Percentiles rank a stretch among this genome's conserved stretches.
Conservation (phyloP, 2,329 filamentous ascomycete genomes). For the Metarhizium guizhouense region DNA sequence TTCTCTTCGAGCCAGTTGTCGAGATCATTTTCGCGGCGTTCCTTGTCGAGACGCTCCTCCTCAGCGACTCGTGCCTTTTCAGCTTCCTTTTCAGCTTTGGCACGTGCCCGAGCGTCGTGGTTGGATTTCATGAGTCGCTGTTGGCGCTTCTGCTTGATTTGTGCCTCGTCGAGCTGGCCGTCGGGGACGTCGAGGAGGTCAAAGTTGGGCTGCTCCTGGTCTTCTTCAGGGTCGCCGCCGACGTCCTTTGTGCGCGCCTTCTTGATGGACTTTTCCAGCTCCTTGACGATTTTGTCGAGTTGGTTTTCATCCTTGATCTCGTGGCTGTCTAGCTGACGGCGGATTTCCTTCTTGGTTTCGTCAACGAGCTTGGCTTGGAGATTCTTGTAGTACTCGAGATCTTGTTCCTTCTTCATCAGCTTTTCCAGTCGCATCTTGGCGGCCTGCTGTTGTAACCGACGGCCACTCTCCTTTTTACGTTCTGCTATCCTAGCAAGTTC, state of each 20-base stretch:
- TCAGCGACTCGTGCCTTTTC: slow-evolving; percentile 80
- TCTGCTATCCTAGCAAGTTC: slow-evolving; percentile 86
- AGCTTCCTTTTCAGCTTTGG: slow-evolving; percentile 90
- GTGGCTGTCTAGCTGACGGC: slow-evolving; percentile 76
- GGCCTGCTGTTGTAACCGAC: slow-evolving; percentile 87
- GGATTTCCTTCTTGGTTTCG: slow-evolving; percentile 84
- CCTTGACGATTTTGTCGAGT: slow-evolving; percentile 75
- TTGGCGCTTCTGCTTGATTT: slow-evolving; percentile 83
- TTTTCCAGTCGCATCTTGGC: slow-evolving; percentile 96
- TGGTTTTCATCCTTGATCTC: slow-evolving; percentile 87
- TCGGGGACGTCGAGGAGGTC: slow-evolving; percentile 83
- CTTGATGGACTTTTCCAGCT: slow-evolving; percentile 83
- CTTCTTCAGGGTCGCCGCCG: slow-evolving; percentile 70
- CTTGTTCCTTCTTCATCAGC: slow-evolving; percentile 89
- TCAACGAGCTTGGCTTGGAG: slow-evolving; percentile 64
- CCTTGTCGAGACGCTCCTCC: slow-evolving; percentile 73
- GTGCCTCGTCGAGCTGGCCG: slow-evolving; percentile 85
- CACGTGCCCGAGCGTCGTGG: slow-evolving; percentile 83
- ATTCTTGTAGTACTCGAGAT: slow-evolving; percentile 87
- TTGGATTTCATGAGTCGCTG: slow-evolving; percentile 92
- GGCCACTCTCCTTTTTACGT: slow-evolving; percentile 87
- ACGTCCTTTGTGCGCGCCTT: slow-evolving; percentile 91
- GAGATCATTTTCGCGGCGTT: slow-evolving; percentile 74
- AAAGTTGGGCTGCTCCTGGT: slow-evolving; percentile 76
- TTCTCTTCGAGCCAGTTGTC: slow-evolving; percentile 83